Evolutionary conservation across 768 basidiomycete species (phyloP).

Genomic region (Boletus tomentosulus): DNA sequence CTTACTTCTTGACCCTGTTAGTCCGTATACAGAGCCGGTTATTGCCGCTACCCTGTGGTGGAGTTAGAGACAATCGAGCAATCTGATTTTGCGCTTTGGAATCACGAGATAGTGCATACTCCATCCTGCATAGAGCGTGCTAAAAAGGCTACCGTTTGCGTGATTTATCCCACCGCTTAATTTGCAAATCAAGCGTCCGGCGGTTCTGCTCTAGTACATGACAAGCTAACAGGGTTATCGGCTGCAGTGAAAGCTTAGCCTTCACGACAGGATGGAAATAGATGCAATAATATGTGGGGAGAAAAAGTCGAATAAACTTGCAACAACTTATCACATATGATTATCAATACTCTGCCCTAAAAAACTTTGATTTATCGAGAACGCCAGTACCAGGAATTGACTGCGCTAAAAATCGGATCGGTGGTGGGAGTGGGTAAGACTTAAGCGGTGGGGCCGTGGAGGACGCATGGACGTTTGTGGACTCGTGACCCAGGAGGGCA

Average conservation of each 20-base stretch:
- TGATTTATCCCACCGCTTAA: neutral
- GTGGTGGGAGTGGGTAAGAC: neutral
- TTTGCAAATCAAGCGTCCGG: neutral
- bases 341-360: constrained; percentile 7
- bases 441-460: neutral
- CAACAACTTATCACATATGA: neutral
- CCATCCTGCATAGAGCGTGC: neutral
- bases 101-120: neutral
- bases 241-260: constrained; percentile 1
- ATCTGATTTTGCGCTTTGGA: neutral
- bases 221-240: constrained; percentile 2
- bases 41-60: constrained; percentile 3
- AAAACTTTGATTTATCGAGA: constrained; percentile 8
- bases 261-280: constrained; percentile 2
- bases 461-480: neutral
- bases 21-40: neutral
- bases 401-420: constrained; percentile 2
- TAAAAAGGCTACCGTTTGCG: too few species aligned
- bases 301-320: too few species aligned
- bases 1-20: neutral
- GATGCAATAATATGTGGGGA: neutral
- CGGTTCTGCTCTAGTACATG: neutral
- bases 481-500: neutral
- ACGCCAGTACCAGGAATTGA: constrained; percentile 8
- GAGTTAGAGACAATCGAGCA: neutral